Evolutionary conservation across 2,329 filamentous ascomycete species (phyloP), one percentile per base, ranked within the genome.

Genomic region (Penicillium sp.): DNA sequence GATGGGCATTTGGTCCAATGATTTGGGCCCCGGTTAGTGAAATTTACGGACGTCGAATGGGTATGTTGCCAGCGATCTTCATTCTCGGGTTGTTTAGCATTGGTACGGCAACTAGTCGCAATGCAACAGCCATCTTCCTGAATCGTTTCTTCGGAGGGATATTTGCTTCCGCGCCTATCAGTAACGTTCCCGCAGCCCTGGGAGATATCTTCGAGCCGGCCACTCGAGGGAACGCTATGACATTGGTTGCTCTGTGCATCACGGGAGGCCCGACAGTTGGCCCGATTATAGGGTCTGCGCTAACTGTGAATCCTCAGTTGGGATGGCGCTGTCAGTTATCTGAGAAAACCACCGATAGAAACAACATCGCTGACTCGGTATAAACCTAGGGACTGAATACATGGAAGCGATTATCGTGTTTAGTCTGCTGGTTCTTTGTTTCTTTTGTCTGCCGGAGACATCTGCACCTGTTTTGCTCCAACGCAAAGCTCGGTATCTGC

Each of bases 71-170:
- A 9, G 71, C 77, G 11, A 34, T 53, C 1, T 48, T 53, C 23
- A 34, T 29, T 5, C 29, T 53, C 9, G 51, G 51, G 6, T n/a
- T 53, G 5, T 44, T 49, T n/a, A 44, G 45, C 19, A 77, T 82
- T 46, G 77, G 75, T 7, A 75, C 75, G 1, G 79, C 77, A 1
- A 68, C 62, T 24, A 76, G 71, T 58, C 67, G 66, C 50, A 75
- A 68, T 49, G 68, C 73, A 2, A 59, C 66, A 3, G 64, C 67
- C 1, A 54, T 79, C 3, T 74, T 77, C 55, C 52, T 76, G 37
- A 76, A 70, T 2, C 66, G 78, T 3, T 80, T 80, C 64, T 77
- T 81, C 50, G 71, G 61, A 18, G 78, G 78, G 1, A 61, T 79
- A 1, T 79, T 79, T 54, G 77, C 73, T 0, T 75, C 73, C 1